These are phyloP conservation scores for Russula ochroleuca DNA, from an alignment of 768 basidiomycete species.

Conservation along the genomic window DNA sequence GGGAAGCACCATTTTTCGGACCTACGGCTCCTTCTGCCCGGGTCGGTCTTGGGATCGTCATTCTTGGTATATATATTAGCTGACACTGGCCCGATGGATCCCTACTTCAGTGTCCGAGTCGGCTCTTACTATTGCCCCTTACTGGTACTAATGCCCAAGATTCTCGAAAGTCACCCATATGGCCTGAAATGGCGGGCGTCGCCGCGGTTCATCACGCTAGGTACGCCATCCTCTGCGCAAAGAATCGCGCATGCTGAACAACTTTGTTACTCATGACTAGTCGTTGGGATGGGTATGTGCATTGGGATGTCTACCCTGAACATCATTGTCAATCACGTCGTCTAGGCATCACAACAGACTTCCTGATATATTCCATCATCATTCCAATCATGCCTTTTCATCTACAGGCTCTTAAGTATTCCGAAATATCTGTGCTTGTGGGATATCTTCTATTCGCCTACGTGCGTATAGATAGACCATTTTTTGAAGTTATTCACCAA, in stretches of 20 bases:
- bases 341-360: constrained; percentile 36
- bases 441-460: constrained; percentile 43
- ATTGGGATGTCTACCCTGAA: constrained; percentile 28
- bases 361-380: constrained; percentile 39
- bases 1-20: neutral
- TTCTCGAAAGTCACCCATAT: constrained; percentile 31
- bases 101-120: neutral
- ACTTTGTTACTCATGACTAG: constrained; percentile 26
- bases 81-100: neutral
- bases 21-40: neutral
- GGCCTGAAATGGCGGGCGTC: constrained; percentile 58
- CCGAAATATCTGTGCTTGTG: constrained; percentile 34
- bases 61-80: neutral
- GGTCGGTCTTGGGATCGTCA: neutral
- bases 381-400: constrained; percentile 41
- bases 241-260: neutral
- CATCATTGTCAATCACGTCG: constrained; percentile 12
- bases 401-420: constrained; percentile 37
- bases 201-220: constrained; percentile 50
- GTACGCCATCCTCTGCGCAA: constrained; percentile 22
- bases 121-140: neutral
- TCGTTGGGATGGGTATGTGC: constrained; percentile 42
- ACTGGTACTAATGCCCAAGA: constrained; percentile 8
- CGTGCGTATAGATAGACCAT: constrained; percentile 30
- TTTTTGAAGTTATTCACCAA: neutral